Conservation (phyloP, 179 eudicot species). For the Dionaea muscipula region DNA sequence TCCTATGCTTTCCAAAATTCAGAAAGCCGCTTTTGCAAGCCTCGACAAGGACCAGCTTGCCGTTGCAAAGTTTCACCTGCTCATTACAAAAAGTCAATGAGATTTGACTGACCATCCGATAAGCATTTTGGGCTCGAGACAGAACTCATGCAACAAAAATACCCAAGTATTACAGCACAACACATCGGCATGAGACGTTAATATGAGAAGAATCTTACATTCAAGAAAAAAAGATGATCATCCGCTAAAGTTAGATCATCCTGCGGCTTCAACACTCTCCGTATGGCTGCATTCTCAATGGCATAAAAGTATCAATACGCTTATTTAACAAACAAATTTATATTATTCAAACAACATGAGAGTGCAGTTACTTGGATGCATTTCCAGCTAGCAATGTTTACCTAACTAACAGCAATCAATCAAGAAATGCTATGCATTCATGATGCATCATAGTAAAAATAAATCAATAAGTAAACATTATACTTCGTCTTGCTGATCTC, state of each 20-base stretch:
- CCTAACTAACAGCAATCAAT: no score
- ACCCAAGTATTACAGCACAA: neutral
- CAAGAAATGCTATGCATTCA: no score
- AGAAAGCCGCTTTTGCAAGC: constrained; percentile 81
- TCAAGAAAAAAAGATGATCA: constrained; percentile 71
- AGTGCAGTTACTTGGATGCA: neutral
- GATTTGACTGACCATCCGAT: neutral
- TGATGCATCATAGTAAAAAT: no score
- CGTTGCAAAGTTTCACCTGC: constrained; percentile 94
- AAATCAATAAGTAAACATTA: no score
- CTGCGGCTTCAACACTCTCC: constrained; percentile 37
- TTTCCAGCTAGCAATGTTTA: no score
- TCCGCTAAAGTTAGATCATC: constrained; percentile 42
- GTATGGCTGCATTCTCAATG: constrained; percentile 40
- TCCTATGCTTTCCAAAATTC: constrained; percentile 69
- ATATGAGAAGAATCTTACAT: constrained; percentile 33
- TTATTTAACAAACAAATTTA: neutral
- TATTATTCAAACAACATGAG: neutral
- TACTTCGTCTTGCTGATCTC: no score
- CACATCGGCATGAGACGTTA: neutral
- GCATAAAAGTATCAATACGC: neutral
- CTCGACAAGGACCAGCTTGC: constrained; percentile 65
- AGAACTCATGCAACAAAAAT: neutral
- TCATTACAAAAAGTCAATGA: constrained; percentile 9
- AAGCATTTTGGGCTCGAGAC: neutral